Evolutionary conservation across 495 filamentous ascomycete genomes (phyloP), one percentile per base, ranked within the genome.

Genomic region (Aspergillus cavernicola): DNA sequence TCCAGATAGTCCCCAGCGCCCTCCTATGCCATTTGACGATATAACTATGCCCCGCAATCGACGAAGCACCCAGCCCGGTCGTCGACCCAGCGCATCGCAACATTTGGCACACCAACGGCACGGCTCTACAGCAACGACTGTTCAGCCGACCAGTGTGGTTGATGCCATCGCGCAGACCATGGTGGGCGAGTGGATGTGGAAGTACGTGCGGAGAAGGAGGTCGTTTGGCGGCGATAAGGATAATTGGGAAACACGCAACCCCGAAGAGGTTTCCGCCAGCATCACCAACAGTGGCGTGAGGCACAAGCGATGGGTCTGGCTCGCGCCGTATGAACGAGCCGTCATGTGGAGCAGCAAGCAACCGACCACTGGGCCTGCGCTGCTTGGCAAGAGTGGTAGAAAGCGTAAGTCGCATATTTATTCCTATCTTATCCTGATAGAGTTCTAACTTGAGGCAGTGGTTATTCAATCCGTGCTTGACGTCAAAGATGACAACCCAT

Each of bases 131-230:
- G 80, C 72, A 2, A 85, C 83, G 57, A 70, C 76, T 3, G 77
- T 79, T 36, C 84, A 90, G 60, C 78, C 86, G 23, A 86, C 86
- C 0, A 87, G 83, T 52, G 93, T 97, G 23, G 91, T 97, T n/a
- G 92, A 97, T 72, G 89, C 93, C 12, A 97, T 98, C 69, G 91
- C 93, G 3, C 89, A 95, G 60, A 96, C 93, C 5, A 98, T 97
- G 93, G 90, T 97, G 39, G 93, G 93, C 28, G 93, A 97, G 63
- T 98, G 93, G 93, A 97, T 98, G 93, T 97, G 86, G 80, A 98
- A 98, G 64, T 97, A 97, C 64, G 88, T 97, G 35, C 82, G 93
- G 35, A 83, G 90, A 65, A 82, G 93, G 56, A 96, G 89, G 68
- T 93, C 93, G 2, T 97, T 98, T 41, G 68, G 69, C 31, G 67